Evolutionary conservation across 371 early-diverging fungal genomes (phyloP).

Genomic region (Mucor racemosus): DNA sequence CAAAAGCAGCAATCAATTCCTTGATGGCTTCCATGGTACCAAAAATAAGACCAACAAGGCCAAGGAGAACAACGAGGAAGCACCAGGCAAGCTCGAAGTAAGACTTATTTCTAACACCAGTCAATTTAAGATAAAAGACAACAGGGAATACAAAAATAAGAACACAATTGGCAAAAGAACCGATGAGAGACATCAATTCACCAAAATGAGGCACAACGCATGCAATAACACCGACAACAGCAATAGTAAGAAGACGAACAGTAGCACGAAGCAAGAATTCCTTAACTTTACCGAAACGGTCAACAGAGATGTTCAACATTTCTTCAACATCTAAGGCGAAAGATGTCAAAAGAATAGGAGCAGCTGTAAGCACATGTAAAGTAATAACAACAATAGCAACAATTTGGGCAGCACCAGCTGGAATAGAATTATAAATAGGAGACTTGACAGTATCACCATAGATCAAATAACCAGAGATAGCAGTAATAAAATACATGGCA

Average conservation of each 20-base stretch:
- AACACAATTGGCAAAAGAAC: slow-evolving; percentile 78
- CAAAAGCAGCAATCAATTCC: slow-evolving; percentile 45
- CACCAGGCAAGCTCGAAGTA: slow-evolving; percentile 64
- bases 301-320: slow-evolving; percentile 56
- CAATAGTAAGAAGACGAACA: slow-evolving; percentile 19
- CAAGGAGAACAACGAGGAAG: slow-evolving; percentile 62
- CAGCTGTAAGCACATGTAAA: slow-evolving; percentile 76
- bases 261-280: slow-evolving; percentile 26
- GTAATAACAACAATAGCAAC: slow-evolving; percentile 78
- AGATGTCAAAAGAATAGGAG: slow-evolving; percentile 78
- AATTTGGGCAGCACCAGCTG: slow-evolving; percentile 54
- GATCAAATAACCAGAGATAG: slow-evolving; percentile 79
- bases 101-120: slow-evolving; percentile 65
- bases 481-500: slow-evolving; percentile 76
- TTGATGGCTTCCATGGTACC: slow-evolving; percentile 76
- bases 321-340: slow-evolving; percentile 71
- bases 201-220: slow-evolving; percentile 80
- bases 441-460: slow-evolving; percentile 74
- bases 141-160: slow-evolving; percentile 87
- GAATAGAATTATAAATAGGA: slow-evolving; percentile 79
- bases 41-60: slow-evolving; percentile 74
- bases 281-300: slow-evolving; percentile 38
- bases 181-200: slow-evolving; percentile 82
- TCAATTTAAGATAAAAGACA: slow-evolving; percentile 78
- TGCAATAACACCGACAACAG: slow-evolving; percentile 61